Evolutionary conservation across 2,329 filamentous ascomycete species (phyloP).

Genomic region (Penicillium vulpinum): DNA sequence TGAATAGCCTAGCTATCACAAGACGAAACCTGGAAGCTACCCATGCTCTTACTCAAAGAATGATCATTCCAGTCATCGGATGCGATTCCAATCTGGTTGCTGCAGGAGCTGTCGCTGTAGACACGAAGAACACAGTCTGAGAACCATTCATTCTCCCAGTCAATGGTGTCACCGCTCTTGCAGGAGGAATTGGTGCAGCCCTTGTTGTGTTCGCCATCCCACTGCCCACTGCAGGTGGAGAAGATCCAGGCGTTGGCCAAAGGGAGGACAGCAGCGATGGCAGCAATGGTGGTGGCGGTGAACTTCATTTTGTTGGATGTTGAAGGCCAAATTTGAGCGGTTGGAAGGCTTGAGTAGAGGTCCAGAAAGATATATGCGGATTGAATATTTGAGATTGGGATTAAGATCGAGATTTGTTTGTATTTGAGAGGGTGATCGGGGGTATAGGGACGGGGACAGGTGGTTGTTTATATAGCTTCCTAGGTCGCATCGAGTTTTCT

Average conservation of each 20-base stretch:
- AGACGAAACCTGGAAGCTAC: slow-evolving; percentile 4
- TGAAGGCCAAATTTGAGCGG: not conserved
- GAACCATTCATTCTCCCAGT: slow-evolving; percentile 6
- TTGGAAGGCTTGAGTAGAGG: not conserved
- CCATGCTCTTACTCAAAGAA: slow-evolving; percentile 2
- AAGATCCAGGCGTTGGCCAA: slow-evolving; percentile 17
- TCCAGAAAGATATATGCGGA: not conserved
- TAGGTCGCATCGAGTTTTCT: not conserved
- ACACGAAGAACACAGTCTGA: slow-evolving; percentile 9
- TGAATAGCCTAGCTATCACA: not conserved
- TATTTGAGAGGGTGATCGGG: not conserved
- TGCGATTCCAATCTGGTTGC: slow-evolving; percentile 12
- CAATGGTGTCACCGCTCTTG: slow-evolving; percentile 4
- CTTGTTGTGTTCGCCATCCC: slow-evolving; percentile 8
- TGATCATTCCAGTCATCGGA: slow-evolving; percentile 11
- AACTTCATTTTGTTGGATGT: slow-evolving; percentile 10
- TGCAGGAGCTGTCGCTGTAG: slow-evolving; percentile 8
- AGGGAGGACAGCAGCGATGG: slow-evolving; percentile 6
- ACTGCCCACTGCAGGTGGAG: slow-evolving; percentile 8
- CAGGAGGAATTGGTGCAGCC: slow-evolving; percentile 4
- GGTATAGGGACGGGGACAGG: not conserved
- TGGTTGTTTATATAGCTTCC: not conserved
- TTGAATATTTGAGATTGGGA: not conserved
- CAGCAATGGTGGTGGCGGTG: slow-evolving; percentile 5
- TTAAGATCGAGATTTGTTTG: not conserved